Evolutionary conservation across 2,329 filamentous ascomycete genomes (phyloP), one percentile per base, ranked within the genome.

Genomic region (Ophiocordyceps camponoti-saundersi): DNA sequence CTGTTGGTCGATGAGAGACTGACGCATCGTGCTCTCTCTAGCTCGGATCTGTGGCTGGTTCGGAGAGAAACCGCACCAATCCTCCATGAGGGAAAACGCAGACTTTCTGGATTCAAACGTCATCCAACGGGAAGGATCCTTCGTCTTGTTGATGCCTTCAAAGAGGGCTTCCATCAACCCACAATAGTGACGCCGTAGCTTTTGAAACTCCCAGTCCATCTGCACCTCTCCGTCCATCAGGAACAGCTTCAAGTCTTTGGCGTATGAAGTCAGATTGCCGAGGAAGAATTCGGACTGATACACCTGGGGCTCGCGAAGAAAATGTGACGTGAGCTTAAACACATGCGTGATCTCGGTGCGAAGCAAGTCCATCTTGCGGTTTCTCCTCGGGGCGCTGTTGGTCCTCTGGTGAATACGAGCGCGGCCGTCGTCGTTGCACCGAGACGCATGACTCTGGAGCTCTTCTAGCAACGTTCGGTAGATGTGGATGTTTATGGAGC

Each of bases 11-110:
- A 94, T 80, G 53, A 92, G 73, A 3, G 85, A 86, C 54, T 89
- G 84, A 42, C 86, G 76, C 82, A 95, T 93, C 34, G 77, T 83
- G 51, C 94, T 84, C 62, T 95, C 89, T 50, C 87, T 75, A 48
- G 82, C 80, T 6, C 81, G 77, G 40, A 95, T 85, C 52, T 93
- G 85, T 15, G 68, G 72, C 59, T 93, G 87, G 52, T 95, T 95
- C 0, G 89, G 87, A 8, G 89, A 95, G 61, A 93, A 95, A 2
- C 92, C 92, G 60, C 92, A 98, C 93, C 93, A 98, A 53, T 96
- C 90, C 63, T 98, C 92, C 89, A 98, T 96, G 44, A 98, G 68
- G 0, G 89, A 82, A 59, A 98, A 98, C 0, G 90, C 85, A 6
- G 92, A 95, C 60, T 95, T 95, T 40, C 93, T 75, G 13, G 89